Evolutionary conservation across 257 asterid species (phyloP).

Genomic region (Ligustrum vulgare): DNA sequence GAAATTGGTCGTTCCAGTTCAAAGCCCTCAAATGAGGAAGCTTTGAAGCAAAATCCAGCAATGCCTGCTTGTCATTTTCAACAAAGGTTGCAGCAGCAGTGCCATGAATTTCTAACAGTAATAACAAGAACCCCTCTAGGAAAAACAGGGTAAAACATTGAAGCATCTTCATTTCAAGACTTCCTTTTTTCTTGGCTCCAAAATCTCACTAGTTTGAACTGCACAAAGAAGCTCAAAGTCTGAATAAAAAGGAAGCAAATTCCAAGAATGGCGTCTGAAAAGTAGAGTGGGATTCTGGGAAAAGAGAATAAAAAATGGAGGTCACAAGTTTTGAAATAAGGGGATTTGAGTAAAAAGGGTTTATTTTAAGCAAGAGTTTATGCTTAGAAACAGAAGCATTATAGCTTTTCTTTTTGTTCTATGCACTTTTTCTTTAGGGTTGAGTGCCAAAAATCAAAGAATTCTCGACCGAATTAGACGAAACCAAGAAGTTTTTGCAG

Average conservation of each 20-base stretch:
- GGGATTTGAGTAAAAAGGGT: constrained; percentile 45
- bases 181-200: not conserved
- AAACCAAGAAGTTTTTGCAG: constrained; percentile 15
- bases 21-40: constrained; percentile 54
- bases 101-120: constrained; percentile 27
- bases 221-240: constrained; percentile 24
- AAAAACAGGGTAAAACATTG: constrained; percentile 31
- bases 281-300: constrained; percentile 48
- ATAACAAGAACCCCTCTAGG: constrained; percentile 35
- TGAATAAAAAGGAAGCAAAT: constrained; percentile 24
- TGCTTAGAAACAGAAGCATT: constrained; percentile 33
- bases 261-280: constrained; percentile 59
- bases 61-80: constrained; percentile 67
- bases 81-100: constrained; percentile 35
- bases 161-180: constrained; percentile 50
- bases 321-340: constrained; percentile 46
- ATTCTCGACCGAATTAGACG: constrained; percentile 30
- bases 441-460: constrained; percentile 31
- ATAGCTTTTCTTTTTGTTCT: constrained; percentile 52
- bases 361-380: constrained; percentile 28
- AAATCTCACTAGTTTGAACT: constrained; percentile 13
- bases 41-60: constrained; percentile 59
- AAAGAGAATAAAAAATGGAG: constrained; percentile 44
- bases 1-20: constrained; percentile 51
- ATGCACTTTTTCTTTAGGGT: constrained; percentile 41